A percentile compares a stretch with the other conserved stretches of the same genome.
phyloP scores from a whole-genome alignment of 805 yeast genomes.

The Cyberlindnera misumaiensis region DNA sequence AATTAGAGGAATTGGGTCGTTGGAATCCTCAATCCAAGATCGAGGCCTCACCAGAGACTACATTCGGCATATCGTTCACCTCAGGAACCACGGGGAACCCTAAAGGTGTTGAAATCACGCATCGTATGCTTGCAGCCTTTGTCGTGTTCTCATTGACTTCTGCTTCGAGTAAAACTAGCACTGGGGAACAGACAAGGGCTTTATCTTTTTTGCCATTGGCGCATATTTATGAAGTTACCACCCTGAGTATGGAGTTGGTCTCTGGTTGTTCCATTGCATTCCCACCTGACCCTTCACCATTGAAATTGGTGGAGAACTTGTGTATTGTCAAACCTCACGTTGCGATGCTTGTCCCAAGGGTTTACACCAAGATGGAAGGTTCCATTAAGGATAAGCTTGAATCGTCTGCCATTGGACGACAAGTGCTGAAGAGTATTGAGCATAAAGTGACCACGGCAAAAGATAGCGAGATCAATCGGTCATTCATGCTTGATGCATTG shows the following conservation, averaged over 20 bases:
- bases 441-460: conserved; percentile 8
- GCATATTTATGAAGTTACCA: conserved; percentile 51
- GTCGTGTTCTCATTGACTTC: conserved; percentile 23
- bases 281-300: conserved; percentile 37
- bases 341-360: conserved; percentile 49
- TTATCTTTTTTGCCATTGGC: conserved; percentile 48
- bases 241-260: conserved; percentile 24
- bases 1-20: conserved; percentile 28
- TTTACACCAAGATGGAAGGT: conserved; percentile 47
- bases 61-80: conserved; percentile 52
- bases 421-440: conserved; percentile 10
- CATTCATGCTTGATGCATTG: conserved; percentile 7
- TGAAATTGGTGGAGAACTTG: conserved; percentile 44
- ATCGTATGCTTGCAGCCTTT: conserved; percentile 36
- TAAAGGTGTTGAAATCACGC: conserved; percentile 50
- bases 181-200: conserved; percentile 23
- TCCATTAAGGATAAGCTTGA: conserved; percentile 29
- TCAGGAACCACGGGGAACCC: conserved; percentile 66
- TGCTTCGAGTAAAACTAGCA: conserved; percentile 3
- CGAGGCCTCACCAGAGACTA: conserved; percentile 31
- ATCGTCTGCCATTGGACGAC: conserved; percentile 9
- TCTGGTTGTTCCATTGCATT: conserved; percentile 39
- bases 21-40: conserved; percentile 28
- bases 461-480: conserved; percentile 5
- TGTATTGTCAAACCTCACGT: conserved; percentile 38